A percentile compares a stretch with the other conserved stretches of the same genome.
phyloP scores from a whole-genome alignment of 1,284 basidiomycete species.

The Taiwanofungus camphoratus region DNA sequence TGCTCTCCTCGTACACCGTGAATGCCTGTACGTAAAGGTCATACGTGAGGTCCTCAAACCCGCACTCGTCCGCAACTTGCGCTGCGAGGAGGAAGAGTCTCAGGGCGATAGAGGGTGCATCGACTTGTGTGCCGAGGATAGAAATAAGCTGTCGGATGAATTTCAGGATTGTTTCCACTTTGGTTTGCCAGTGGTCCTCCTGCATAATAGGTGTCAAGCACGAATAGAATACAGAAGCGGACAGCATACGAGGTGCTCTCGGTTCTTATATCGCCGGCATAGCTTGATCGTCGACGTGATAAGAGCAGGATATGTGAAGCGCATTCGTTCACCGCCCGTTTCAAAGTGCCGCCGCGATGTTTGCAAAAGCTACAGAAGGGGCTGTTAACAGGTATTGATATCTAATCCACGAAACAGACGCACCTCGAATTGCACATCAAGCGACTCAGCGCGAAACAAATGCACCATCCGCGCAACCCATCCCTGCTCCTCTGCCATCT shows the following conservation, averaged over 20 bases:
- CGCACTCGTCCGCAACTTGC: conserved; percentile 88
- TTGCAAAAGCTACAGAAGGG: conserved; percentile 68
- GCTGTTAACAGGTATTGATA: neutral
- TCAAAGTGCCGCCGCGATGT: conserved; percentile 83
- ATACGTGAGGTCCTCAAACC: conserved; percentile 90
- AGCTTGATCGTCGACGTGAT: conserved; percentile 89
- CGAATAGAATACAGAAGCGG: neutral
- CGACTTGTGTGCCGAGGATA: conserved; percentile 86
- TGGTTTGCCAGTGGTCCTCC: conserved; percentile 82
- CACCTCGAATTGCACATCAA: conserved; percentile 86
- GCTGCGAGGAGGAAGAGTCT: conserved; percentile 92
- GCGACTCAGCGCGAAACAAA: conserved; percentile 79
- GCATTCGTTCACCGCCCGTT: conserved; percentile 88
- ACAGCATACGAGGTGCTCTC: conserved; percentile 55
- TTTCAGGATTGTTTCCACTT: conserved; percentile 81
- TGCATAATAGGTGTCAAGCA: conserved; percentile 22
- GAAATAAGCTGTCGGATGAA: conserved; percentile 89
- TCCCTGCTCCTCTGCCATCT: conserved; percentile 93
- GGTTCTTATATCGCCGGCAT: conserved; percentile 80
- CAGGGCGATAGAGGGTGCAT: conserved; percentile 84
- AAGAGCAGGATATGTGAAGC: conserved; percentile 90
- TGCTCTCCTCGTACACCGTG: conserved; percentile 92
- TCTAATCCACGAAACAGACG: conserved; percentile 25
- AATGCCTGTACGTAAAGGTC: conserved; percentile 96
- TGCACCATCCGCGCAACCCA: conserved; percentile 97